Evolutionary conservation across 306 rosid species (phyloP).

Genomic region (Medicago ruthenica): DNA sequence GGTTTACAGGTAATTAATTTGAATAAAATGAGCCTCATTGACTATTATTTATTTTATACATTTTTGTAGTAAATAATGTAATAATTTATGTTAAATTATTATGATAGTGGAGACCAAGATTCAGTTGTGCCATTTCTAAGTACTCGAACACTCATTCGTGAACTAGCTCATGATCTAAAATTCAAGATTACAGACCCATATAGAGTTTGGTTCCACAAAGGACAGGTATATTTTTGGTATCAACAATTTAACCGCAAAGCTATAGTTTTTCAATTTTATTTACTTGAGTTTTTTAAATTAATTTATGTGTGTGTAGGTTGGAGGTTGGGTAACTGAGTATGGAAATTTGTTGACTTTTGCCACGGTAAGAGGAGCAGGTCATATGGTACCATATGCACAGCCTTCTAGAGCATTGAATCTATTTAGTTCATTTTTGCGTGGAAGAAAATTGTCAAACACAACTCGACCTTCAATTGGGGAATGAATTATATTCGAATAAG

Average conservation of each 20-base stretch:
- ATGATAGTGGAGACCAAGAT: slow-evolving; percentile 84
- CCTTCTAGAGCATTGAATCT: slow-evolving; percentile 85
- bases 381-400: slow-evolving; percentile 91
- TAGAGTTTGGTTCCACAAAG: slow-evolving; percentile 88
- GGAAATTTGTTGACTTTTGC: slow-evolving; percentile 81
- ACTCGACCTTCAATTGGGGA: slow-evolving; percentile 58
- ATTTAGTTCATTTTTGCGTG: slow-evolving; percentile 66
- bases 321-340: slow-evolving; percentile 88
- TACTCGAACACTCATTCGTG: slow-evolving; percentile 77
- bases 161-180: slow-evolving; percentile 74
- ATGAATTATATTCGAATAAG: not conserved
- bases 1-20: slow-evolving; percentile 78
- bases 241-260: not conserved
- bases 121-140: slow-evolving; percentile 85
- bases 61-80: not conserved
- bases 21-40: not conserved
- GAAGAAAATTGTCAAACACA: slow-evolving; percentile 68
- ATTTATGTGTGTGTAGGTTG: slow-evolving; percentile 52
- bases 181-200: slow-evolving; percentile 73
- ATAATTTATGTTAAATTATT: not conserved
- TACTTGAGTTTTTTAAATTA: not conserved
- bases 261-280: not conserved
- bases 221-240: slow-evolving; percentile 59
- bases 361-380: slow-evolving; percentile 86
- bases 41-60: not conserved